phyloP scores from a whole-genome alignment of 345 rosid species.

The Ricinus communis region DNA sequence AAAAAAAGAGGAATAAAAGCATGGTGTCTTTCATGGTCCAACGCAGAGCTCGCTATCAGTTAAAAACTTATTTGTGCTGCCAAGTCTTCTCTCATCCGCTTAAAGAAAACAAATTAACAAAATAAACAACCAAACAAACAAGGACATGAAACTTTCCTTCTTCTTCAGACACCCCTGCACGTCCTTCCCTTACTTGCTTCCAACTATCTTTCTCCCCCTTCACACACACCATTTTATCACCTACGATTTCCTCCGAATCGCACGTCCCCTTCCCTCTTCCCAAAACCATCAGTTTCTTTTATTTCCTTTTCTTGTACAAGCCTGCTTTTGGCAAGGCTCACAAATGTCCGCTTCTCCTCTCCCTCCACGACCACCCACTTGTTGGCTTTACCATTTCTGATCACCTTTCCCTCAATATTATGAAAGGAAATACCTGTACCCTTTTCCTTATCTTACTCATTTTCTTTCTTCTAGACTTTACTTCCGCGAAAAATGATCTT shows the following conservation, averaged over 20 bases:
- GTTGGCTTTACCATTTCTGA: neutral
- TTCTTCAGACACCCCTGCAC: slow-evolving; percentile 41
- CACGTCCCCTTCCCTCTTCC: neutral
- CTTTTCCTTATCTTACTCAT: slow-evolving; percentile 24
- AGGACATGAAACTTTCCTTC: neutral
- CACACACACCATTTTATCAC: slow-evolving; percentile 2
- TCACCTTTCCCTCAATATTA: slow-evolving; percentile 18
- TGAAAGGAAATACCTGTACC: slow-evolving; percentile 34
- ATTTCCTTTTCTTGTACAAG: neutral
- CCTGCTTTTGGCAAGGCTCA: neutral
- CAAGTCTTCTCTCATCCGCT: slow-evolving; percentile 18
- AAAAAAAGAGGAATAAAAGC: neutral
- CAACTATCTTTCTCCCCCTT: slow-evolving; percentile 29
- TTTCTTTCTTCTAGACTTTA: slow-evolving; percentile 4
- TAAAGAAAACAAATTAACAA: neutral
- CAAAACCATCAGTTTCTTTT: neutral
- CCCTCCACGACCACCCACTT: neutral
- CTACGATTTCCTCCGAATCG: slow-evolving; percentile 19
- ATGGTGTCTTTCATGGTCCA: slow-evolving; percentile 19
- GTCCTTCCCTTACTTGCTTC: slow-evolving; percentile 43
- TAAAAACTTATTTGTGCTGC: neutral
- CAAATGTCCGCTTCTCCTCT: slow-evolving; percentile 9
- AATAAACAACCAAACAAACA: neutral
- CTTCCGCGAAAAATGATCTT: slow-evolving; percentile 14
- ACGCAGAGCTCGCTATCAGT: slow-evolving; percentile 34